Base-by-base conservation (phyloP, 768 basidiomycete genomes). In the Hebeloma cylindrosporum region DNA sequence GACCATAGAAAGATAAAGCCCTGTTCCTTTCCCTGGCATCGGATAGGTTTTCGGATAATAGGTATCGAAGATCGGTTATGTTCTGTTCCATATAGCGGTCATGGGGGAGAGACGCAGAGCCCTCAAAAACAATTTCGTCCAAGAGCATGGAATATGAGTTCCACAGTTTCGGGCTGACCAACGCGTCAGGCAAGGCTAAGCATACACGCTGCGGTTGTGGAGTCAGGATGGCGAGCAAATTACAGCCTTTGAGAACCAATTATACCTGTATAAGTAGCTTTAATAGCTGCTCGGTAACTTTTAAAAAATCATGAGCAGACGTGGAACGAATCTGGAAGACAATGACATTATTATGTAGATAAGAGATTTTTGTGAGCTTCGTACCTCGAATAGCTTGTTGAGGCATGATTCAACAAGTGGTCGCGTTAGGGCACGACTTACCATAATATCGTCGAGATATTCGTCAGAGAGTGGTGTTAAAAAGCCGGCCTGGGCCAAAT, bases 401-500 rank as follows among this genome's bases (percentile, higher is more conserved):
- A 90, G 58, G 50, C 81, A 89, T 4, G 83, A 80, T n/a, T 89
- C 85, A 0, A 79, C 73, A 48, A 92, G 79, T 2, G 83, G 86
- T 21, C 74, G 77, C 9, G 82, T 71, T 38, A 92, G 68, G 0
- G 86, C 78, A n/a, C 88, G 79, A 53, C 74, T 82, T 11, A 65
- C 65, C 10, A 83, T 62, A 61, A 92, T 77, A 16, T 80, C 86
- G 33, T 82, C 79, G 4, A 89, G 64, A 60, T 91, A 92, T 60
- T 91, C 88, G 53, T 92, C 86, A 5, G 77, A 79, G n/a, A 93
- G 66, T 38, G 83, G 77, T 20, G 77, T 78, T 9, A 91, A 65
- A 58, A 93, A 91, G 3, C 82, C 84, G 10, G 80, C 78, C 66
- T 93, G 89, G 2, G 90, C 88, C 20, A 91, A 75, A 59, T 91